Conservation (phyloP, 768 basidiomycete species). For the Hygrophorus russula region DNA sequence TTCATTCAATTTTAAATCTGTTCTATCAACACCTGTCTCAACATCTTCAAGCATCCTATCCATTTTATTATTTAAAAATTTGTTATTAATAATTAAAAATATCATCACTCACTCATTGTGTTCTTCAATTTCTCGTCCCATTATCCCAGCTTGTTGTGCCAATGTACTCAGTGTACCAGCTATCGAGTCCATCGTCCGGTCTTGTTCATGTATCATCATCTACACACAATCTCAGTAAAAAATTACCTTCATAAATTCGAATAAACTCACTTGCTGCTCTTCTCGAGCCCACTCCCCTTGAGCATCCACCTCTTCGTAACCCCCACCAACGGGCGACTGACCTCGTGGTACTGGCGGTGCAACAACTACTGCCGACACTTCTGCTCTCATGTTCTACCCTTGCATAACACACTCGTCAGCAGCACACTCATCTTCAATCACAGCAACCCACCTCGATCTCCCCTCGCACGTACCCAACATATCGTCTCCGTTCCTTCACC, state of each 20-base stretch:
- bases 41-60: constrained; percentile 72
- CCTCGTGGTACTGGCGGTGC: constrained; percentile 12
- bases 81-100: not conserved
- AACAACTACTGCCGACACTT: constrained; percentile 26
- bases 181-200: constrained; percentile 80
- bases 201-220: constrained; percentile 85
- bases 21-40: constrained; percentile 57
- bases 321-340: constrained; percentile 16
- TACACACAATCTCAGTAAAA: constrained; percentile 17
- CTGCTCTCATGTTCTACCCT: constrained; percentile 68
- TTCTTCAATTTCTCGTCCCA: constrained; percentile 86
- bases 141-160: constrained; percentile 84
- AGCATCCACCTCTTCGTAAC: constrained; percentile 37
- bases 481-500: constrained; percentile 62
- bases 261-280: constrained; percentile 64
- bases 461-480: constrained; percentile 61
- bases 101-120: constrained; percentile 65
- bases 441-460: constrained; percentile 66
- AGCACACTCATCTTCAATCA: not conserved
- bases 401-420: constrained; percentile 13
- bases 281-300: constrained; percentile 75
- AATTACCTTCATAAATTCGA: not conserved
- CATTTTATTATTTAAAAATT: not conserved
- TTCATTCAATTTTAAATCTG: constrained; percentile 51
- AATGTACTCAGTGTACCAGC: constrained; percentile 77